Conservation (phyloP, 1,139 yeast genomes). For the Sugiyamaella xylanicola region DNA sequence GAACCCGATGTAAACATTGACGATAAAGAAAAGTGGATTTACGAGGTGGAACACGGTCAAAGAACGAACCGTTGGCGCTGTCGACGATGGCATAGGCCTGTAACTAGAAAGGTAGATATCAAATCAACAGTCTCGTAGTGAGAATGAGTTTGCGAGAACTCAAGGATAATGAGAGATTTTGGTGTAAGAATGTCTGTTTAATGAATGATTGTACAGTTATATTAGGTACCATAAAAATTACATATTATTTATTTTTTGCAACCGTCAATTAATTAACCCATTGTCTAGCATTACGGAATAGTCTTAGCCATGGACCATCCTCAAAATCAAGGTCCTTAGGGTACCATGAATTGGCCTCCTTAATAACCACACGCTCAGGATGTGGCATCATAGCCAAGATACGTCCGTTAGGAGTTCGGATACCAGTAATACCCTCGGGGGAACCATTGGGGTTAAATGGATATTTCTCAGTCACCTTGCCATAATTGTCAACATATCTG, state of each 20-base stretch:
- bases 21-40: conserved; percentile 40
- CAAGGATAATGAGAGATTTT: too few species aligned
- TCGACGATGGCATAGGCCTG: conserved; percentile 36
- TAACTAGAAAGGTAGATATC: conserved; percentile 25
- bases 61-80: conserved; percentile 30
- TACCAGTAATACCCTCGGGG: conserved; percentile 90
- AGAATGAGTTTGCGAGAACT: too few species aligned
- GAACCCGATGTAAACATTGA: conserved; percentile 29
- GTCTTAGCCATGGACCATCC: conserved; percentile 89
- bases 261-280: conserved; percentile 69
- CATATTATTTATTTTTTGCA: neutral
- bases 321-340: conserved; percentile 53
- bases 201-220: neutral
- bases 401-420: conserved; percentile 86
- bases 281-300: conserved; percentile 89
- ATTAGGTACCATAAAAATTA: conserved; percentile 4
- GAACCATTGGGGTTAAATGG: conserved; percentile 98
- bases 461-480: conserved; percentile 74
- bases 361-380: conserved; percentile 92
- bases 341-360: conserved; percentile 89
- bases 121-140: too few species aligned
- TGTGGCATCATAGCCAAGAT: conserved; percentile 99
- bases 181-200: too few species aligned
- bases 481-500: conserved; percentile 88
- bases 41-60: conserved; percentile 31